Base-by-base conservation (phyloP, 2,329 filamentous ascomycete genomes). In the Scortechinia acanthostroma region DNA sequence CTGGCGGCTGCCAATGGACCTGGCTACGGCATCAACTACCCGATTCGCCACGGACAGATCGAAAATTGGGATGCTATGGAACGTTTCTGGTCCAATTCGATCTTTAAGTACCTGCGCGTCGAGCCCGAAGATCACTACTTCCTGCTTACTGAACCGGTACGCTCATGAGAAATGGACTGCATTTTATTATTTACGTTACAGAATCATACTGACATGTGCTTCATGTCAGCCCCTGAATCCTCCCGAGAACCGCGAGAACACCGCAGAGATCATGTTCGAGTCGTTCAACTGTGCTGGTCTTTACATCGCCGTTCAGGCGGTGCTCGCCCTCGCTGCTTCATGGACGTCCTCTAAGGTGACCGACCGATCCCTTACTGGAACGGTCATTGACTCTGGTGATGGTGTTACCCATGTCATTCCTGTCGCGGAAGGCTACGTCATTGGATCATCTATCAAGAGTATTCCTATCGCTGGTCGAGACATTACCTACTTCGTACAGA, bases 1-100 rank as follows among this genome's bases (percentile, higher is more conserved):
- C 76, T 97, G 53, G 74, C 86, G 49, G 91, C 91, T 42, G 75
- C 88, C 42, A 80, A 73, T 52, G 93, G 93, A 47, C 90, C 93
- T 55, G 87, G 93, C 53, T 98, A 98, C 68, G 91, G 90, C 47
- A 76, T 98, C 63, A 89, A 97, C 69, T 98, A 97, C 66, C 93
- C 93, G 47, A 97, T 98, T 58, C 83, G 93, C 52, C 93, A 98
- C 61, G 93, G 93, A 43, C 93, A 98, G 72, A 88, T 98, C 65
- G 93, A 98, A 71, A 97, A 98, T 63, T 98, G 93, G 88, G 93
- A 98, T 68, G 88, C 96, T 59, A 98, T 98, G 93, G 93, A 98
- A 68, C 85, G 93, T 51, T 98, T 97, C 72, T 98, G 93, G 93
- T 97, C 94, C 54, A 97, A 97, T 72, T 98, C 93, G 51, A 98